Conservation (phyloP, 1,139 yeast genomes). For the Taiozyma onychis region DNA sequence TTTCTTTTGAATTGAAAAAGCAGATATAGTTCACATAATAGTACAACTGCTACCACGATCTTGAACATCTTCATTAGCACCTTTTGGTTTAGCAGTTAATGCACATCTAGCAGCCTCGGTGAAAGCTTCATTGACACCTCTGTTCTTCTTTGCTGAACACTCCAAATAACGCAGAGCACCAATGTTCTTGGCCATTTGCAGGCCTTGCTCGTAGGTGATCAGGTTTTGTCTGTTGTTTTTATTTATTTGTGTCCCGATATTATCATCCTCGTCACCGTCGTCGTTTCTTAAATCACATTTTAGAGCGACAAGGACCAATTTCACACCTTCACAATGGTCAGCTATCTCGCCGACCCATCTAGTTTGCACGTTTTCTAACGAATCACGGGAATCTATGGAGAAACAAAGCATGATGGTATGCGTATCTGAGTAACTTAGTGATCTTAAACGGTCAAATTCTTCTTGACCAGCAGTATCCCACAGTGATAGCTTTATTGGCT, state of each 20-base stretch:
- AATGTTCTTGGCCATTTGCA: conserved; percentile 77
- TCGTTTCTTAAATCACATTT: conserved; percentile 84
- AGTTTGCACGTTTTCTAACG: conserved; percentile 88
- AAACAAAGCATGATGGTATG: conserved; percentile 97
- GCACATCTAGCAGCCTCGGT: conserved; percentile 98
- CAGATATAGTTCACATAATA: conserved; percentile 28
- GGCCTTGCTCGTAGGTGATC: conserved; percentile 78
- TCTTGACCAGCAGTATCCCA: conserved; percentile 99
- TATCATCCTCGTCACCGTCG: conserved; percentile 31
- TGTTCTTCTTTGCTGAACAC: conserved; percentile 88
- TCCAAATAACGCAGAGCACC: conserved; percentile 86
- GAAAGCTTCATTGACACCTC: conserved; percentile 96
- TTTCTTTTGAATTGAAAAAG: neutral
- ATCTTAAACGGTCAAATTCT: conserved; percentile 89
- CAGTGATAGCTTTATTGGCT: conserved; percentile 83
- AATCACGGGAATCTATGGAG: conserved; percentile 89
- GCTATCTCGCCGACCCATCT: conserved; percentile 97
- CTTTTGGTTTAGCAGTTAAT: conserved; percentile 81
- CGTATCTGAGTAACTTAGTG: conserved; percentile 88
- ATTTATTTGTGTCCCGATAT: conserved; percentile 5
- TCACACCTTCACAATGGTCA: conserved; percentile 96
- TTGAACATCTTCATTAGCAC: conserved; percentile 52
- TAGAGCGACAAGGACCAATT: conserved; percentile 85
- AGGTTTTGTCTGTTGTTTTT: conserved; percentile 41
- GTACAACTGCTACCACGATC: conserved; percentile 31